Evolutionary conservation across 805 yeast genomes (phyloP), one percentile per base, ranked within the genome.

Genomic region (Pichia nakasei): DNA sequence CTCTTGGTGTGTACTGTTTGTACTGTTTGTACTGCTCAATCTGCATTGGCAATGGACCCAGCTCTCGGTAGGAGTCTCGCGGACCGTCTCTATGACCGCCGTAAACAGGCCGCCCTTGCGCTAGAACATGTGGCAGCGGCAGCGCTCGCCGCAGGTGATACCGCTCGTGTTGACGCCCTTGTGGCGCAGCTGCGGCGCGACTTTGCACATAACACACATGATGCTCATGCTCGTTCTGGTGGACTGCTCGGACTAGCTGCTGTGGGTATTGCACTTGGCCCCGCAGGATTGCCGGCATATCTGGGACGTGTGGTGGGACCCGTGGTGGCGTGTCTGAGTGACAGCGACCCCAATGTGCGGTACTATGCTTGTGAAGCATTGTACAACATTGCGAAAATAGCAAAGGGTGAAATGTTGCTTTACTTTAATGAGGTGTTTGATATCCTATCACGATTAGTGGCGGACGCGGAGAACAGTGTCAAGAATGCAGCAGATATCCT

Each of bases 211-310:
- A 76, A 96, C 35, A 75, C 84, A 45, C 85, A 89, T 68, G 80
- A 85, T 64, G 79, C 96, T 41, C 72, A 84, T 71, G 86, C 95
- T 6, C 75, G 96, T 53, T 89, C 88, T 69, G 98, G 98, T 17
- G 97, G 97, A 0, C 71, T 91, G 35, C 91, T 95, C 52, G 97
- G 97, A 0, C 67, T 93, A 18, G 98, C 97, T 5, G 95, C 96
- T 12, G 93, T 88, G 4, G 88, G 96, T 0, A 89, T 93, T 44
- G 97, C 97, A 0, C 65, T 93, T 26, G 97, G 97, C 2, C 73
- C 75, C 35, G 78, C 77, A 52, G 91, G 89, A 39, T 86, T 93
- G 31, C 93, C 96, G 0, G 68, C 69, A 45, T 91, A 86, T 55
- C 64, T 93, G 39, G 93, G 86, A 47, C 85, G 80, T 42, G 88